Base-by-base conservation (phyloP, 352 stramenopile genomes). In the Phytophthora cajani region DNA sequence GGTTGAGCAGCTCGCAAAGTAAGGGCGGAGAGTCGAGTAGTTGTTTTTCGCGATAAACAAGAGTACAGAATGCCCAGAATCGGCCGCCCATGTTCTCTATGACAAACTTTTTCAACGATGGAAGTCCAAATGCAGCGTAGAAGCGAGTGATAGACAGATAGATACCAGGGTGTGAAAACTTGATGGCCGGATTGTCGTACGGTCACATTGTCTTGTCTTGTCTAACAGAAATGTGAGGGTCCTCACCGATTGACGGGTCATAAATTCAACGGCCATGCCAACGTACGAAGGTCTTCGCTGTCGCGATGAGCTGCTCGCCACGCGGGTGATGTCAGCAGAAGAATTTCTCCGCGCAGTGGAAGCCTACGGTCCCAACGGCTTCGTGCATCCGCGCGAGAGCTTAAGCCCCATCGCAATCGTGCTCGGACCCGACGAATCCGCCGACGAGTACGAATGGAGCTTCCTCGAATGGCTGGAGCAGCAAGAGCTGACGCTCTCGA, bases 1-100 rank as follows among this genome's bases (percentile, higher is more conserved):
- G 46, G 47, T 75, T 21, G 69, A 76, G 55, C 59, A 68, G 19
- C 47, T 73, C 33, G 47, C 42, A 0, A 67, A 68, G 25, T 71
- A 71, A n/a, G 19, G 40, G 17, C 58, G 42, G 3, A 46, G 9
- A 27, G 14, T 46, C 10, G 11, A n/a, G 16, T 47, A 10, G 40
- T 47, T 47, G 23, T 27, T 27, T n/a, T 33, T 8, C 30, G 30
- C 5, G 7, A 33, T 7, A 33, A 9, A 9, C 30, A 33, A 33
- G 30, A 33, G 23, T 9, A 9, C 30, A 33, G 30, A 7, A 33
- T 33, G 27, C 27, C 7, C 27, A 32, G 27, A 32, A 32, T 8
- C 5, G 27, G 27, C 27, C 7, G 27, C 27, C 7, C 27, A 32
- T 32, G 9, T 32, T 32, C 27, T 32, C 27, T 32, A 8, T 7